Conservation (phyloP, 2,329 filamentous ascomycete genomes). For the Trichoderma breve region DNA sequence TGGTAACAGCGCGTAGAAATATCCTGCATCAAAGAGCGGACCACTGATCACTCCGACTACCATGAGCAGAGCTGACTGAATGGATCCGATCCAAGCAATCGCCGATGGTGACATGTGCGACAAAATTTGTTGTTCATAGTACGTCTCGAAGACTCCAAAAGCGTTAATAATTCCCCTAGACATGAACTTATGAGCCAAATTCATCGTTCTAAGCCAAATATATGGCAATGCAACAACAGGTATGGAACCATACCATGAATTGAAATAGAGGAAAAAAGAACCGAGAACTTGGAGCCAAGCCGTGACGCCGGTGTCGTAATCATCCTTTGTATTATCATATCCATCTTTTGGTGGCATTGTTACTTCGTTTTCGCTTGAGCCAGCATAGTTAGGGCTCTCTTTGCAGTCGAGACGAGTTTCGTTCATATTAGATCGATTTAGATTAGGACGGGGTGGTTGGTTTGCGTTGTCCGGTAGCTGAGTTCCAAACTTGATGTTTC, state of each 20-base stretch:
- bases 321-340: neutral
- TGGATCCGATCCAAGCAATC: slow-evolving; percentile 43
- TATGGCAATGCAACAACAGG: too few relatives aligned
- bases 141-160: slow-evolving; percentile 56
- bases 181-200: neutral
- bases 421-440: neutral
- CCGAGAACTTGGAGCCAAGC: slow-evolving; percentile 21
- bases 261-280: slow-evolving; percentile 40
- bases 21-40: slow-evolving; percentile 47
- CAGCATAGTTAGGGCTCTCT: neutral
- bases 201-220: neutral
- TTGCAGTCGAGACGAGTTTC: neutral
- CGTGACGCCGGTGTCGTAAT: neutral
- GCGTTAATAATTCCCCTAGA: slow-evolving; percentile 35
- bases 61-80: slow-evolving; percentile 46
- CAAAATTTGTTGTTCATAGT: slow-evolving; percentile 44
- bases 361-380: neutral
- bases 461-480: neutral
- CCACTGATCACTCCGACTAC: slow-evolving; percentile 37
- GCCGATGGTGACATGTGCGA: slow-evolving; percentile 32
- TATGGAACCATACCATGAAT: slow-evolving; percentile 43
- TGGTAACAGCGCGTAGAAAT: slow-evolving; percentile 41
- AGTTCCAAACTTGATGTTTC: neutral
- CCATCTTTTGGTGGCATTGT: neutral
- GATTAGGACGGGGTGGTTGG: neutral